phyloP scores from a whole-genome alignment of 2,329 filamentous ascomycete species.

The Colletotrichum sp. region DNA sequence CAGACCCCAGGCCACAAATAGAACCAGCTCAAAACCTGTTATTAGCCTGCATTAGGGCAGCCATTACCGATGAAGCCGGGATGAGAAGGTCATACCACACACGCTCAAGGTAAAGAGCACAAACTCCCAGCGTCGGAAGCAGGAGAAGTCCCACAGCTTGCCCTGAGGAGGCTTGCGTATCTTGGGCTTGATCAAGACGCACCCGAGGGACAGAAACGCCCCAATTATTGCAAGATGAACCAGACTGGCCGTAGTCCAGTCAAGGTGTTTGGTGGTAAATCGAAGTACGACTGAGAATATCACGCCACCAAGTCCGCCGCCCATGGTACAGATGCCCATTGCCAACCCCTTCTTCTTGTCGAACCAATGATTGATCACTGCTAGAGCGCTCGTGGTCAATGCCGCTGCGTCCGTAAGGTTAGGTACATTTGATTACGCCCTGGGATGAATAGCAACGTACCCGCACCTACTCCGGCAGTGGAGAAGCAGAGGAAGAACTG shows the following conservation, averaged over 20 bases:
- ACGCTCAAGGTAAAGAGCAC: slow-evolving; percentile 29
- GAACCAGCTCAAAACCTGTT: slow-evolving; percentile 33
- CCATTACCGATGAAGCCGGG: neutral
- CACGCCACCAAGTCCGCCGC: slow-evolving; percentile 33
- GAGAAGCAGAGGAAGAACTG: slow-evolving; percentile 33
- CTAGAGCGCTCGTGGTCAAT: slow-evolving; percentile 29
- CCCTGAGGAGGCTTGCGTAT: neutral
- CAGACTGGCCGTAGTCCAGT: slow-evolving; percentile 26
- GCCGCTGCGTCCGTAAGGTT: slow-evolving; percentile 20
- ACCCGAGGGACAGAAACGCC: slow-evolving; percentile 23
- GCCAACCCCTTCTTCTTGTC: slow-evolving; percentile 22
- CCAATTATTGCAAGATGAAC: slow-evolving; percentile 27
- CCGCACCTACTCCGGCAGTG: slow-evolving; percentile 28
- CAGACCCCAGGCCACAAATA: slow-evolving; percentile 35
- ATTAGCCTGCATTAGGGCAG: neutral
- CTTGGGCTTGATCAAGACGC: slow-evolving; percentile 23
- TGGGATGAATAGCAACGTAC: slow-evolving; percentile 15
- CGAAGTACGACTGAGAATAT: slow-evolving; percentile 32
- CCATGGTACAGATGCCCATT: slow-evolving; percentile 29
- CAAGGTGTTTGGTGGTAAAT: slow-evolving; percentile 24
- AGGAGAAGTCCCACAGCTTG: slow-evolving; percentile 14
- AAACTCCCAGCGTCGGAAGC: slow-evolving; percentile 26
- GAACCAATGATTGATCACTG: slow-evolving; percentile 31
- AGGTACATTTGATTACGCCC: neutral
- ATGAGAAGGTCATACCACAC: slow-evolving; percentile 25